phyloP scores from a whole-genome alignment of 1,284 basidiomycete species.

The Fomitopsis betulina region DNA sequence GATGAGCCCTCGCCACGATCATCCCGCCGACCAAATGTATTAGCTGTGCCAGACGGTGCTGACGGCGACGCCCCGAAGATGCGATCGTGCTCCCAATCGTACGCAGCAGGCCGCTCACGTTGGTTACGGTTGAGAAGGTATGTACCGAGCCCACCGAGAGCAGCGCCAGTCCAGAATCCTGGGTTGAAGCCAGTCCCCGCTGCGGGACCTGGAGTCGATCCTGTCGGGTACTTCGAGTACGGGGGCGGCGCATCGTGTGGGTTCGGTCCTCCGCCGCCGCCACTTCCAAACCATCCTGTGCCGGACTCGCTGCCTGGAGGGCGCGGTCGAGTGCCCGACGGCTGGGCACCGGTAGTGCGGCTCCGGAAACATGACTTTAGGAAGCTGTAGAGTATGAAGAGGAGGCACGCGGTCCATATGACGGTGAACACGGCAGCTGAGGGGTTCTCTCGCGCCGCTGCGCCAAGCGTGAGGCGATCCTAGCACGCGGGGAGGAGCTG shows the following conservation, averaged over 20 bases:
- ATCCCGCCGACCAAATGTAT: conserved; percentile 19
- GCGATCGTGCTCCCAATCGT: conserved; percentile 52
- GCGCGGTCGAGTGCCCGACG: conserved; percentile 28
- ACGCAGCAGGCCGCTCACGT: conserved; percentile 25
- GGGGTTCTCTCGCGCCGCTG: conserved; percentile 15
- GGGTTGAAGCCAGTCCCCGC: conserved; percentile 41
- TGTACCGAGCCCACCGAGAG: conserved; percentile 61
- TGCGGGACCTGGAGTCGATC: conserved; percentile 20
- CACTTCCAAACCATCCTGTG: conserved; percentile 40
- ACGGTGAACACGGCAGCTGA: conserved; percentile 44
- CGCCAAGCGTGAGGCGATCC: not conserved
- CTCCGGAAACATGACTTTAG: conserved; percentile 46
- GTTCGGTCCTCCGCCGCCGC: conserved; percentile 34
- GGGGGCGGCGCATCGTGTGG: conserved; percentile 67
- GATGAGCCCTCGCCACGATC: conserved; percentile 70
- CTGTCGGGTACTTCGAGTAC: conserved; percentile 49
- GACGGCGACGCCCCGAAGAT: conserved; percentile 11
- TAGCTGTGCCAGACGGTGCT: not conserved
- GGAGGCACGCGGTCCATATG: conserved; percentile 49
- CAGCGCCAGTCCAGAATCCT: conserved; percentile 81
- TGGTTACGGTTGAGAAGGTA: conserved; percentile 44
- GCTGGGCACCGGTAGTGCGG: conserved; percentile 16
- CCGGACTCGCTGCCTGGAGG: conserved; percentile 31
- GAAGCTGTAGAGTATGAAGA: conserved; percentile 53
- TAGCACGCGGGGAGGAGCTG: not conserved